Evolutionary conservation across 73 alveolate genomes (phyloP), one percentile per base, ranked within the genome.

Genomic region (Blepharisma japonicum): DNA sequence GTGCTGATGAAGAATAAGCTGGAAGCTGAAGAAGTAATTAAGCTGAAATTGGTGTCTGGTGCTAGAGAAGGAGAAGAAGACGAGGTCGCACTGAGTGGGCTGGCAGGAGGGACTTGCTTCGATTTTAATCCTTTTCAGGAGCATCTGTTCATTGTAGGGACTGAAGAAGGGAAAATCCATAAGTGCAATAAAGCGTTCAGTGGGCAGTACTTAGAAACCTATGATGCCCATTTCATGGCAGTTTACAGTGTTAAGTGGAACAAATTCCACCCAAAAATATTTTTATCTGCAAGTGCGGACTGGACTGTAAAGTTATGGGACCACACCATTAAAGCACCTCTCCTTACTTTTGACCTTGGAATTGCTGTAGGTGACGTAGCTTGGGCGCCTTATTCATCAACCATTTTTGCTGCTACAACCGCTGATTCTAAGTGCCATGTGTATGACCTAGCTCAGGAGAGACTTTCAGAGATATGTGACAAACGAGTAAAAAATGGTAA

Each of bases 221-320:
- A 25, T 23, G 77, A 20, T 3, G 77, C 48, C 48, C 99, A 97
- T 89, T 91, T 91, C 78, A 87, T 97, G 92, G 99, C 99, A 8
- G 99, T 97, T 3, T 97, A 97, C 82, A 92, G 94, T 71, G 99
- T 97, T 42, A 91, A 92, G 71, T 97, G 99, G 99, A 97, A 97
- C 79, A 93, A 93, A 55, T 97, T 82, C 94, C 99, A 97, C 79
- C 97, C 98, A 67, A 91, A 96, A 94, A 98, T 97, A 21, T 97
- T 97, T 90, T 91, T 94, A 42, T 90, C 90, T 6, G 93, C 92
- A 71, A 88, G 98, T 9, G 99, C 99, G 20, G 99, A 97, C 86
- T 97, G 99, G 99, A 97, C 99, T 0, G 98, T 97, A 81, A 97
- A 96, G 87, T 91, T 97, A 71, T 97, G 99, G 99, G 99, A 97